Conservation (phyloP, 768 basidiomycete genomes). For the Melanogaster broomeanus region DNA sequence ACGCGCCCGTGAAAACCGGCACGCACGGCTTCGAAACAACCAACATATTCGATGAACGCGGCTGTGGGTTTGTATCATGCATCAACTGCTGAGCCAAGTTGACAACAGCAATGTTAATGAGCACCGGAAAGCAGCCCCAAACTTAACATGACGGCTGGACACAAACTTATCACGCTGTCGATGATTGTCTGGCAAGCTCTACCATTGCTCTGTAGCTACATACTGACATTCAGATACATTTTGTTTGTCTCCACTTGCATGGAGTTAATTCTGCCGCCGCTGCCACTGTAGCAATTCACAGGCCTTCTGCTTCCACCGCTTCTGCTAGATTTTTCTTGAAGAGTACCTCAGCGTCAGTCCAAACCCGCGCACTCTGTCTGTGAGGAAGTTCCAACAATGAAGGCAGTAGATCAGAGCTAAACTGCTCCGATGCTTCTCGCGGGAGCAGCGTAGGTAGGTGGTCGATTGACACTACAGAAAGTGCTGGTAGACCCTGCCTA, state of each 20-base stretch:
- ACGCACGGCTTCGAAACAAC: not conserved
- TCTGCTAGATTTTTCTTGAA: conserved; percentile 69
- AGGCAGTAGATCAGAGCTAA: conserved; percentile 84
- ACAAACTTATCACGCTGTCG: too few relatives aligned
- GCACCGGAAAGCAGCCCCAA: too few relatives aligned
- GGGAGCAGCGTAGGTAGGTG: conserved; percentile 95
- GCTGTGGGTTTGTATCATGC: not conserved
- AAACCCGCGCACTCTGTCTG: conserved; percentile 68
- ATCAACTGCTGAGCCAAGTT: too few relatives aligned
- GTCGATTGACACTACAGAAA: conserved; percentile 94
- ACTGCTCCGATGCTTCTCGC: conserved; percentile 95
- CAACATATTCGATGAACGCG: not conserved
- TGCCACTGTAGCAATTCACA: not conserved
- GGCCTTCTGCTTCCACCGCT: conserved; percentile 34
- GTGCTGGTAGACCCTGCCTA: conserved; percentile 62
- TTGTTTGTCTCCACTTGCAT: too few relatives aligned
- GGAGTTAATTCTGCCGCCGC: too few relatives aligned
- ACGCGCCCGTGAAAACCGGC: not conserved
- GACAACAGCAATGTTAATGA: too few relatives aligned
- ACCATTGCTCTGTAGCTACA: too few relatives aligned
- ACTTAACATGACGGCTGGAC: too few relatives aligned
- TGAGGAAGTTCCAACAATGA: conserved; percentile 78
- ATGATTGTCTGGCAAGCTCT: too few relatives aligned
- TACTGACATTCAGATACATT: too few relatives aligned
- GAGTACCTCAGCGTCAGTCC: conserved; percentile 85